phyloP scores from a whole-genome alignment of 2,329 filamentous ascomycete genomes.

The Hypomyces rosellus region DNA sequence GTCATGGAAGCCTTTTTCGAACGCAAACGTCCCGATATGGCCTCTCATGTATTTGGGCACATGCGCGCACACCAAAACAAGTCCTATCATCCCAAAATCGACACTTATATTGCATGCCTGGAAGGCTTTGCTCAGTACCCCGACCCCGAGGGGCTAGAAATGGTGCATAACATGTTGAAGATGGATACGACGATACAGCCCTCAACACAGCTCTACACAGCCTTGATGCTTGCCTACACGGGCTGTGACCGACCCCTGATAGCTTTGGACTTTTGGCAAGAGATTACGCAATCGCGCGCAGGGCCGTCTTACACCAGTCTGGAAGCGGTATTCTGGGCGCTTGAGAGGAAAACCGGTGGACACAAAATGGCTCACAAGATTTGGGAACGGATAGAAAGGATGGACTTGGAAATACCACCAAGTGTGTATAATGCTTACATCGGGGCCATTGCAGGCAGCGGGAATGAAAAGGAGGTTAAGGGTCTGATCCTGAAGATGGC shows the following conservation, averaged over 20 bases:
- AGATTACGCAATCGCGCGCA: slow-evolving; percentile 77
- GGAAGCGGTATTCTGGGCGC: slow-evolving; percentile 72
- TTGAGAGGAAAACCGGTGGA: slow-evolving; percentile 56
- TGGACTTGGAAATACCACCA: slow-evolving; percentile 73
- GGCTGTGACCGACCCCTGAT: slow-evolving; percentile 58
- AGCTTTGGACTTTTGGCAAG: slow-evolving; percentile 74
- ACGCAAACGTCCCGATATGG: slow-evolving; percentile 75
- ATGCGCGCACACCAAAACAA: slow-evolving; percentile 74
- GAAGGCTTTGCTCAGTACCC: slow-evolving; percentile 60
- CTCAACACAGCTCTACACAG: slow-evolving; percentile 71
- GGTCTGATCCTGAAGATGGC: slow-evolving; percentile 61
- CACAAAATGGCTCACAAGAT: slow-evolving; percentile 57
- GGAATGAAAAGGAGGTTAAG: slow-evolving; percentile 61
- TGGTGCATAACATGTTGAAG: slow-evolving; percentile 90
- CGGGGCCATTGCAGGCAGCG: slow-evolving; percentile 68
- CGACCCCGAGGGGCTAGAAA: slow-evolving; percentile 56
- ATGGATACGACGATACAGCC: slow-evolving; percentile 77
- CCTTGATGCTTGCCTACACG: slow-evolving; percentile 80
- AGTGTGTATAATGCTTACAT: slow-evolving; percentile 71
- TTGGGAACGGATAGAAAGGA: slow-evolving; percentile 62
- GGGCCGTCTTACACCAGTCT: slow-evolving; percentile 80
- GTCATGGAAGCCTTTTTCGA: slow-evolving; percentile 81
- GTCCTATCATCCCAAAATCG: slow-evolving; percentile 58
- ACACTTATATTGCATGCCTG: slow-evolving; percentile 74
- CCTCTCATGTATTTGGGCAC: slow-evolving; percentile 78